Base-by-base conservation (phyloP, 2,329 filamentous ascomycete species). In the Colletotrichum chrysophilum region DNA sequence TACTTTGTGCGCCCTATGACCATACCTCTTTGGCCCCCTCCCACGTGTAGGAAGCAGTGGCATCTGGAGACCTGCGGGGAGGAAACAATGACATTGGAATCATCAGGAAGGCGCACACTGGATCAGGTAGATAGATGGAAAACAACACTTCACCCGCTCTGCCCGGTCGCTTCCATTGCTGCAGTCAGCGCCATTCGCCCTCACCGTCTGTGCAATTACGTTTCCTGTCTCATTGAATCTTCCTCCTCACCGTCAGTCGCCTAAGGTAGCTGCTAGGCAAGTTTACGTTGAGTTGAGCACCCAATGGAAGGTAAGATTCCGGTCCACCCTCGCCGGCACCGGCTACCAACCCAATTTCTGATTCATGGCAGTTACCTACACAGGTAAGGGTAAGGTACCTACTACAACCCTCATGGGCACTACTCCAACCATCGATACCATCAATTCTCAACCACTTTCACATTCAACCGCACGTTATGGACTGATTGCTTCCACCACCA, bases 11-110 rank as follows among this genome's bases (percentile, higher is more conserved):
- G 2, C 43, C 43, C 43, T 52, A 52, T 52, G 21, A 28, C 60
- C 24, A 38, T 10, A 21, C 10, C 55, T 32, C n/a, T 36, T 52
- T 21, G 38, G 7, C 32, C 32, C 55, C 43, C 58, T 76, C 64
- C 70, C 74, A 74, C 74, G 74, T 74, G 74, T 55, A n/a, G 64
- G 26, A 76, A 66, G 72, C 32, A 75, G 64, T 75, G 64, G 70
- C 58, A 76, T 34, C 70, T 65, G 73, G 66, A 52, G 43, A 21
- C 43, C 43, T 52, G 43, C 55, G 69, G 55, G 67, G 62, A 55
- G 34, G 43, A 65, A 73, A 73, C 70, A 75, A 62, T 32, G 24
- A 48, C 26, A 28, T 28, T 58, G 55, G 55, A 58, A 58, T 28
- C 43, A 34, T 62, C 58, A 61, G 56, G 56, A 58, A 28, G 55